A percentile compares a stretch with the other conserved stretches of the same genome.
phyloP scores from a whole-genome alignment of 257 asterid genomes.

The Striga asiatica region DNA sequence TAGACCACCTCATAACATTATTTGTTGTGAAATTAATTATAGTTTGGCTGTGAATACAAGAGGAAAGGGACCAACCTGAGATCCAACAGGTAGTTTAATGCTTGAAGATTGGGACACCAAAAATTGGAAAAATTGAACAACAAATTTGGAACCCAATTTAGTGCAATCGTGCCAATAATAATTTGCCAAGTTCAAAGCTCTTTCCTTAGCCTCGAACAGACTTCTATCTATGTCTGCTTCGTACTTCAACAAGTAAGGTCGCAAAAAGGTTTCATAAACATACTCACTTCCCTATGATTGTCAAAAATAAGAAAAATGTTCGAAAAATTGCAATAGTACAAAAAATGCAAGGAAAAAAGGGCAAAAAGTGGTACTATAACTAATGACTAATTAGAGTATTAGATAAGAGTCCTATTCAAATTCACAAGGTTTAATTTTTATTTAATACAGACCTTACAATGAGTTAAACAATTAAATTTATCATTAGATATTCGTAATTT shows the following conservation, averaged over 20 bases:
- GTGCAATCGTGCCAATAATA: slow-evolving; percentile 61
- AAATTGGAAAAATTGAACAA: slow-evolving; percentile 33
- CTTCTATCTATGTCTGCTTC: slow-evolving; percentile 51
- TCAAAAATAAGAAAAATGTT: background rate
- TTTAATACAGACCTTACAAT: too few species aligned
- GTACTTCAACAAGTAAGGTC: slow-evolving; percentile 45
- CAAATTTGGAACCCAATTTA: slow-evolving; percentile 35
- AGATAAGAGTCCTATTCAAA: too few species aligned
- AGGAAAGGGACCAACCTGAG: slow-evolving; percentile 22
- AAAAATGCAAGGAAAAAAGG: too few species aligned
- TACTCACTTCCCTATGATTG: slow-evolving; percentile 51
- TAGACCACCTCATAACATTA: too few species aligned
- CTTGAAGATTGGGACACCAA: slow-evolving; percentile 30
- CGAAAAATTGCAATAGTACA: too few species aligned
- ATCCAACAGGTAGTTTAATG: slow-evolving; percentile 19
- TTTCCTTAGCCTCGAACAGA: slow-evolving; percentile 43
- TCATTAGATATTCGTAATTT: too few species aligned
- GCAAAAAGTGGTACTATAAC: too few species aligned
- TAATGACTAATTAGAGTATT: too few species aligned
- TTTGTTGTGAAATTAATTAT: too few species aligned
- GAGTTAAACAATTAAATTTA: too few species aligned
- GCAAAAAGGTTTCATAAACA: slow-evolving; percentile 48
- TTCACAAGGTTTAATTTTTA: too few species aligned
- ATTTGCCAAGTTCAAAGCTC: slow-evolving; percentile 47
- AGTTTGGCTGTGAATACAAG: background rate